These are phyloP conservation scores for Salix viminalis DNA, from an alignment of 345 rosid species.

Conservation along the genomic window DNA sequence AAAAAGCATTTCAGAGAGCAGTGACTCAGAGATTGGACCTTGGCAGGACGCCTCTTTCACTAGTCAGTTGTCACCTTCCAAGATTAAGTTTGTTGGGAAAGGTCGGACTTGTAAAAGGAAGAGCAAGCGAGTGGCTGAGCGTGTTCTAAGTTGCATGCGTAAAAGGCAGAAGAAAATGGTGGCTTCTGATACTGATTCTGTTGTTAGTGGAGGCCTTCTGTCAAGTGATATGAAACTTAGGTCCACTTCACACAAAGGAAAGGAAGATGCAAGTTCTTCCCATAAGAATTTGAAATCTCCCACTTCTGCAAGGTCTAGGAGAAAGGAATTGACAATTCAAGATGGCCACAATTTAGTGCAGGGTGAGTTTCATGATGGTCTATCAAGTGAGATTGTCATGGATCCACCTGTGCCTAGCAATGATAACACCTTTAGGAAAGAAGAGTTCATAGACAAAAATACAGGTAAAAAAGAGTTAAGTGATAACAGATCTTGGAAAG, in stretches of 20 bases:
- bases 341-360: conserved; percentile 34
- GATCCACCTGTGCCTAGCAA: conserved; percentile 43
- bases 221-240: conserved; percentile 45
- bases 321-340: conserved; percentile 41
- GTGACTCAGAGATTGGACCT: conserved; percentile 80
- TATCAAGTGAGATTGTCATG: conserved; percentile 35
- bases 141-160: conserved; percentile 62
- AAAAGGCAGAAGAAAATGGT: conserved; percentile 79
- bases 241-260: conserved; percentile 54
- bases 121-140: conserved; percentile 87
- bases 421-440: conserved; percentile 52
- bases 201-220: conserved; percentile 56
- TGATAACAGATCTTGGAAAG: conserved; percentile 68
- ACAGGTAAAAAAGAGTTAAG: conserved; percentile 40
- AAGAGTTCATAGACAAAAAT: conserved; percentile 65
- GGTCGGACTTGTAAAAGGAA: conserved; percentile 65
- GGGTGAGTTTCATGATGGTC: conserved; percentile 37
- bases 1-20: conserved; percentile 68
- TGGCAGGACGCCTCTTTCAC: conserved; percentile 43
- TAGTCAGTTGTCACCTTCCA: conserved; percentile 47
- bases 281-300: conserved; percentile 62
- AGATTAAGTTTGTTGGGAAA: conserved; percentile 57
- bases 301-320: conserved; percentile 47
- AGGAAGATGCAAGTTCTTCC: conserved; percentile 72
- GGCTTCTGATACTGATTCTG: conserved; percentile 71